Percentiles rank a stretch among this genome's conserved stretches.
These are phyloP conservation scores for Trametes polyzona DNA, from an alignment of 1,284 basidiomycete species.

Conservation along the genomic window DNA sequence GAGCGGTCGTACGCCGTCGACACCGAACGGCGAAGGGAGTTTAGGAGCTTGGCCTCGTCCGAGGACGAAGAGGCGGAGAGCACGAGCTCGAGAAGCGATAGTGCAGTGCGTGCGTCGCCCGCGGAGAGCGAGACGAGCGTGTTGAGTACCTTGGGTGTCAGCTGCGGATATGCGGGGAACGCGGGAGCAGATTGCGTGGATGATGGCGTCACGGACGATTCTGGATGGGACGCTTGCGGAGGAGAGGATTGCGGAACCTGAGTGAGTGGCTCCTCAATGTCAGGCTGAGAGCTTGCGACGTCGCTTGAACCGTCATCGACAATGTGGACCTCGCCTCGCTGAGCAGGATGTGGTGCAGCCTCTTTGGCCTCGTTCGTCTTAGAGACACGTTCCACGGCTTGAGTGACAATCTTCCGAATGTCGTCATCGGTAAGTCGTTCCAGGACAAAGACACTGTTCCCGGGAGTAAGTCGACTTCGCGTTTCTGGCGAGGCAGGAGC, in stretches of 20 bases:
- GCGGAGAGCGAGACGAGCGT: constrained; percentile 61
- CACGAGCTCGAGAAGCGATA: constrained; percentile 68
- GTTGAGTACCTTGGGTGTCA: constrained; percentile 51
- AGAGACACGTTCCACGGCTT: constrained; percentile 51
- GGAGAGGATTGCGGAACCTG: constrained; percentile 20
- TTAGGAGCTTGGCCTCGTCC: constrained; percentile 50
- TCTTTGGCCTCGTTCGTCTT: constrained; percentile 15
- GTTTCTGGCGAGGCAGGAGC: constrained; percentile 4
- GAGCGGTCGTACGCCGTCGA: constrained; percentile 73
- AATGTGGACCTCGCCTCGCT: constrained; percentile 4
- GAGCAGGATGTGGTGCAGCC: not conserved
- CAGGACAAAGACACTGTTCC: constrained; percentile 61
- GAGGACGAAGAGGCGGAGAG: constrained; percentile 46
- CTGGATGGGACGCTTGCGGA: constrained; percentile 15
- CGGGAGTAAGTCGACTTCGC: not conserved
- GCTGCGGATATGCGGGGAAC: constrained; percentile 44
- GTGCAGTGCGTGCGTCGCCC: constrained; percentile 74
- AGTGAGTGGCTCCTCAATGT: constrained; percentile 21
- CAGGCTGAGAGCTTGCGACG: constrained; percentile 26
- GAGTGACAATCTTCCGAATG: constrained; percentile 53
- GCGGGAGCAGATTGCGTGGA: constrained; percentile 11
- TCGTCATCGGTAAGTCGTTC: constrained; percentile 65
- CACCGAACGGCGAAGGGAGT: constrained; percentile 56
- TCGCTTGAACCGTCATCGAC: constrained; percentile 13
- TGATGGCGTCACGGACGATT: not conserved